Evolutionary conservation across 306 rosid species (phyloP).

Genomic region (Arachis stenosperma): DNA sequence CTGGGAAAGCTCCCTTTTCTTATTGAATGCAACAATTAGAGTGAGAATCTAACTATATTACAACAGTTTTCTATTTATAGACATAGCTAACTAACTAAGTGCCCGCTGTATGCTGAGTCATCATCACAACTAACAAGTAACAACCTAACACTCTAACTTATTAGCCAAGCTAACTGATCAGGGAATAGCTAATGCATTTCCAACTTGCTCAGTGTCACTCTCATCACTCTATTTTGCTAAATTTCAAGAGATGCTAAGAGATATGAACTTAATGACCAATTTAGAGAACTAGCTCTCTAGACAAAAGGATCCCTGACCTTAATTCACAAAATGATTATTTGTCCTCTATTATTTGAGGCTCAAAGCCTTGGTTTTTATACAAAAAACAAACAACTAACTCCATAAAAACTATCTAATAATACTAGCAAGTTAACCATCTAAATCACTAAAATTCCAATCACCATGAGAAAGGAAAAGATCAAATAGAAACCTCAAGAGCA

Average conservation of each 20-base stretch:
- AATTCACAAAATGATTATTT: no score
- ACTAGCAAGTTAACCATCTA: not conserved
- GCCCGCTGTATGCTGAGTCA: no score
- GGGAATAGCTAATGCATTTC: no score
- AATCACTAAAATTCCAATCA: not conserved
- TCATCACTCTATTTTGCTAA: conserved; percentile 6
- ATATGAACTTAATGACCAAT: not conserved
- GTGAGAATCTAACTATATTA: no score
- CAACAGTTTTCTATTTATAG: no score
- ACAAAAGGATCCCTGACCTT: not conserved
- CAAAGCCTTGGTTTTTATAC: not conserved
- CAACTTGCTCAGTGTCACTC: no score
- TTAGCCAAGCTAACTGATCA: no score
- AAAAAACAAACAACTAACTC: not conserved
- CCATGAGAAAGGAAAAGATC: not conserved
- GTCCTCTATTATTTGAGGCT: not conserved
- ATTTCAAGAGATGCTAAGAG: not conserved
- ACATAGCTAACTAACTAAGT: no score
- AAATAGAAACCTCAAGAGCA: conserved; percentile 76
- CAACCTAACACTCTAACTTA: no score
- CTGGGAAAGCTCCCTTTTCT: no score
- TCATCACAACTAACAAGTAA: no score
- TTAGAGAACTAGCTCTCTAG: not conserved
- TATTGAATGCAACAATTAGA: no score
- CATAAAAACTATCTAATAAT: not conserved